Conservation (phyloP, 2,329 filamentous ascomycete species). For the Xylaria sp. region DNA sequence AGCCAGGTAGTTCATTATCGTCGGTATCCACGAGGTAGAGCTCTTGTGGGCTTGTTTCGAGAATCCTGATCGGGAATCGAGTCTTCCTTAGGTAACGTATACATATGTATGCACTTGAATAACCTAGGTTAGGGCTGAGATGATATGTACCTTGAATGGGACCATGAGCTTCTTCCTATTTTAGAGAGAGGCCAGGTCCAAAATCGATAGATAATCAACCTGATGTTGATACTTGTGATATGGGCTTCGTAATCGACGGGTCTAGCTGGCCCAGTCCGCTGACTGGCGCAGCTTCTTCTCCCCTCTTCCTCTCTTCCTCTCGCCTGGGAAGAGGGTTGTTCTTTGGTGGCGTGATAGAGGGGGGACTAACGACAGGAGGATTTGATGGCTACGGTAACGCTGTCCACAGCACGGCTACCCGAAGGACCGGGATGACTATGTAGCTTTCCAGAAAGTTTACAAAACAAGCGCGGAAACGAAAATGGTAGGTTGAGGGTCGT, state of each 20-base stretch:
- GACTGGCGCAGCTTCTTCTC: background rate
- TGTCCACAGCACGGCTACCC: slow-evolving; percentile 23
- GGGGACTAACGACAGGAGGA: slow-evolving; percentile 30
- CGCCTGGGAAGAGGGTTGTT: slow-evolving; percentile 1
- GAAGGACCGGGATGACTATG: slow-evolving; percentile 29
- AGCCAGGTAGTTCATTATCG: slow-evolving; percentile 16
- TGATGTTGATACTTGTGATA: background rate
- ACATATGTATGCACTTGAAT: background rate
- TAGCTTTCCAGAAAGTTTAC: slow-evolving; percentile 35
- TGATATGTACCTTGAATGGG: background rate
- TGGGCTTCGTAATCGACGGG: slow-evolving; percentile 18
- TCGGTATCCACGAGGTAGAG: background rate
- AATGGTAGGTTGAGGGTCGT: slow-evolving; percentile 41
- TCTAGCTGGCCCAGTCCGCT: background rate
- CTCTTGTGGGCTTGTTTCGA: slow-evolving; percentile 30
- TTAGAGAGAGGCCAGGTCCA: slow-evolving; percentile 1
- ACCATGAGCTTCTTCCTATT: background rate
- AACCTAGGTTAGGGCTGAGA: background rate
- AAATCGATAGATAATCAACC: slow-evolving; percentile 7
- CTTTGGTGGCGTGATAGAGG: slow-evolving; percentile 24
- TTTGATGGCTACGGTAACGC: slow-evolving; percentile 18
- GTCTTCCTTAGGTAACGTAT: slow-evolving; percentile 7
- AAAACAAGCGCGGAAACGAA: slow-evolving; percentile 31
- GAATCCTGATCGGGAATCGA: slow-evolving; percentile 39
- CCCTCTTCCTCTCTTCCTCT: slow-evolving; percentile 7